These are phyloP conservation scores for Ceratobasidium sp. DNA, from an alignment of 1,284 basidiomycete genomes.

Conservation along the genomic window DNA sequence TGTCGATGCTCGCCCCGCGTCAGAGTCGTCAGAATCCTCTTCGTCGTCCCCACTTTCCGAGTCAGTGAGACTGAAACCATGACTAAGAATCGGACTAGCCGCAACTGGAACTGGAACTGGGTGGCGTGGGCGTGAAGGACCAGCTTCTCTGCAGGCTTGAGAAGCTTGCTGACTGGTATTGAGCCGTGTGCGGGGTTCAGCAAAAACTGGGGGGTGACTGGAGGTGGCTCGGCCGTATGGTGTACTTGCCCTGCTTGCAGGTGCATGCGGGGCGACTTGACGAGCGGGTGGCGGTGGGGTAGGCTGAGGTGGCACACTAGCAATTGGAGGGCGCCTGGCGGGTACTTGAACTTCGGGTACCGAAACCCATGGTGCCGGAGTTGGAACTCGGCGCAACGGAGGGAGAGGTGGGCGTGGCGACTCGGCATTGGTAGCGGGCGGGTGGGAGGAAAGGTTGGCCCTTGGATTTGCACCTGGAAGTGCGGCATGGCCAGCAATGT, in stretches of 20 bases:
- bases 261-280: no score
- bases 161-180: conserved; percentile 3
- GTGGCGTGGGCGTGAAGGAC: neutral
- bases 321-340: neutral
- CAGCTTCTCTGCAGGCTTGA: neutral
- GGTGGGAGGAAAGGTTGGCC: neutral
- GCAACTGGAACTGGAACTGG: no score
- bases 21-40: no score
- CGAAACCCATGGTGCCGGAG: conserved; percentile 3
- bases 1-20: no score
- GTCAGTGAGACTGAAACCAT: no score
- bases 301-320: neutral
- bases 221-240: neutral
- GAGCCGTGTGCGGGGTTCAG: no score
- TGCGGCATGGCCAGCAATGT: no score
- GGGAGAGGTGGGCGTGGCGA: neutral
- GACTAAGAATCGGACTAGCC: no score
- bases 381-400: neutral
- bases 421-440: neutral
- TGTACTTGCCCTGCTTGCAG: neutral
- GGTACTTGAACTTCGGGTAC: neutral
- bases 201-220: no score
- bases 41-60: no score
- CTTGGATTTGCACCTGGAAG: no score
- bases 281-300: neutral